Base-by-base conservation (phyloP, 2,329 filamentous ascomycete genomes). In the Chrysoporthe cubensis region DNA sequence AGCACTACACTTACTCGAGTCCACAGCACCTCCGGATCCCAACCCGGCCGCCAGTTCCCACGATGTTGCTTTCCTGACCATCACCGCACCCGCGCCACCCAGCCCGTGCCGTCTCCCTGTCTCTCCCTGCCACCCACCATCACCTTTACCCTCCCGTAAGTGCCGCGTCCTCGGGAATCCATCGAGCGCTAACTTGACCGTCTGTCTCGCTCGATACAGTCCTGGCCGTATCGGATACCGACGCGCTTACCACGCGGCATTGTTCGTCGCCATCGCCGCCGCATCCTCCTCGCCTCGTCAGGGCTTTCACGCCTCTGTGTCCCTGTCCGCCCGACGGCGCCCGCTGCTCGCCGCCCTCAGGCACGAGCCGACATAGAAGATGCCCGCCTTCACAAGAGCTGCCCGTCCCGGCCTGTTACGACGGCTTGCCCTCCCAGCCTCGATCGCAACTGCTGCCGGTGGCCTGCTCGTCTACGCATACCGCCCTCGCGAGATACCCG, bases 401-500 rank as follows among this genome's bases (percentile, higher is more conserved):
- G 72, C 71, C 40, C 67, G 71, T 43, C 67, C 65, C 11, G 70
- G 76, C 64, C 68, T 80, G 52, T 69, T 83, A 54, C 80, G 83
- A 72, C 81, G 83, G 64, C 74, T 83, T 26, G 79, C 81, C 37
- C 73, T 83, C 37, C 81, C 83, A 2, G 76, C 80, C 57, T 80
- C 80, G 32, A 73, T 80, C 60, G 79, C 78, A 58, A 77, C 79
- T 56, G 78, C 79, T 34, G 81, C 82, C 40, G 80, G 81, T 69
- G 81, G 82, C 65, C 75, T 83, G 46, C 75, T 86, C 40, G 78
- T 80, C 72, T 86, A 84, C 75, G 79, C 80, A 71, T 91, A 91
- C 78, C 87, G 90, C 48, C 91, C 91, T 14, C 86, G 89, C 74
- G 88, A 91, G 76, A 90, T 93, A 69, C 90, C 90, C 59, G 91